Conservation (phyloP, 2,329 filamentous ascomycete species). For the Botrytis fabae region DNA sequence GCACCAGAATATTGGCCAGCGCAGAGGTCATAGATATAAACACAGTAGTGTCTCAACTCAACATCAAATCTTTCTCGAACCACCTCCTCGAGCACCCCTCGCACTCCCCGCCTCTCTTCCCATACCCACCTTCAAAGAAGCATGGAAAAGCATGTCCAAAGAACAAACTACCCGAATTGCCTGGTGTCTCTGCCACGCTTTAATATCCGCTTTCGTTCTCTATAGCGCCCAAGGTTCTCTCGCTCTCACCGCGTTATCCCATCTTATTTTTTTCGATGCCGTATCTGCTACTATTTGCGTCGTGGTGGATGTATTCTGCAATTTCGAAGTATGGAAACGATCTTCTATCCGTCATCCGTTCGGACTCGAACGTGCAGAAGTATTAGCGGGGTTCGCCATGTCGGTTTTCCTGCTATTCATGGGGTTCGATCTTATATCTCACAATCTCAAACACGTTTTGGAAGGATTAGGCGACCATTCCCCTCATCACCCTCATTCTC, state of each 20-base stretch:
- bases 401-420: constrained; percentile 97
- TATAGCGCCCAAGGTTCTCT: constrained; percentile 83
- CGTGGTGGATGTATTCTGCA: constrained; percentile 86
- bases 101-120: constrained; percentile 89
- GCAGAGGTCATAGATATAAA: constrained; percentile 95
- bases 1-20: constrained; percentile 80
- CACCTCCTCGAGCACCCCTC: constrained; percentile 78
- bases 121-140: constrained; percentile 85
- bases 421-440: constrained; percentile 91
- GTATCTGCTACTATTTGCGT: constrained; percentile 90
- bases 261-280: constrained; percentile 93
- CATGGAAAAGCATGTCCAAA: constrained; percentile 83
- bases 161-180: constrained; percentile 80
- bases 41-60: constrained; percentile 86
- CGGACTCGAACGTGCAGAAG: constrained; percentile 86
- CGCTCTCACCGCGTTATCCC: constrained; percentile 87
- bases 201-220: constrained; percentile 80
- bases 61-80: constrained; percentile 95
- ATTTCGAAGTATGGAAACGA: constrained; percentile 97
- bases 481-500: constrained; percentile 68
- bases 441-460: constrained; percentile 90
- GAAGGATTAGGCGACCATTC: constrained; percentile 70
- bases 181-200: constrained; percentile 88
- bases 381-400: constrained; percentile 93
- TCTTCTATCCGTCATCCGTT: constrained; percentile 93